Evolutionary conservation across 2,329 filamentous ascomycete species (phyloP), one percentile per base, ranked within the genome.

Genomic region (Phialophora tarda): DNA sequence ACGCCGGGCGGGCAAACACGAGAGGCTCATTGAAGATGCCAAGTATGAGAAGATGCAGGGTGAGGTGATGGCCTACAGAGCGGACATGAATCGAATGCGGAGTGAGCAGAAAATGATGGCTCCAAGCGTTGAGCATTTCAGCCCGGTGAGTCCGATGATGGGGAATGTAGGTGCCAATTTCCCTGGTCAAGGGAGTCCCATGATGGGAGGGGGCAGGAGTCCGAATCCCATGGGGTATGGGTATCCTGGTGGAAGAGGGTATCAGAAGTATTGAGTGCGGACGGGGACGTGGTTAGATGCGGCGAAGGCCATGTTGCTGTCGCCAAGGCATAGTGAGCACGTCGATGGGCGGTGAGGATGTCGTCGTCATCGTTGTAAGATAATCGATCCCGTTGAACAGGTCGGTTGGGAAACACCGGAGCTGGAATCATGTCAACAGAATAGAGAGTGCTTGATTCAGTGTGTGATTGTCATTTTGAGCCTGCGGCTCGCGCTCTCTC

Each of bases 1-100:
- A 74, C 79, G 84, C 64, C 78, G 80, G 64, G 77, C 78, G 67
- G 84, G 84, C 38, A 80, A 81, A 65, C 78, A 79, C 53, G 84
- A 85, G 73, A 77, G 79, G 54, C 79, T 78, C 23, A 62, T 80
- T 24, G 82, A 81, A 48, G 82, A 84, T 67, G 77, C 78, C 72
- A 80, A 80, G 58, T 84, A 80, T 76, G 76, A 79, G 48, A 75
- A 77, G 63, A 75, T 80, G 57, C 72, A 76, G 23, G 66, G 69
- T 28, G 79, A 81, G 71, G 65, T 76, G 54, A 34, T 74, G 57
- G 72, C 71, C n/a, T 75, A 74, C 59, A 63, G 73, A 3, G 63
- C 71, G 14, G 67, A 71, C 48, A 73, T 73, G 71, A 56, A 64
- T 14, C 61, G 68, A 21, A 63, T 66, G 56, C 63, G 72, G 11